These are phyloP conservation scores for Iris pallida DNA, from an alignment of 116 monocot genomes.

Conservation along the genomic window DNA sequence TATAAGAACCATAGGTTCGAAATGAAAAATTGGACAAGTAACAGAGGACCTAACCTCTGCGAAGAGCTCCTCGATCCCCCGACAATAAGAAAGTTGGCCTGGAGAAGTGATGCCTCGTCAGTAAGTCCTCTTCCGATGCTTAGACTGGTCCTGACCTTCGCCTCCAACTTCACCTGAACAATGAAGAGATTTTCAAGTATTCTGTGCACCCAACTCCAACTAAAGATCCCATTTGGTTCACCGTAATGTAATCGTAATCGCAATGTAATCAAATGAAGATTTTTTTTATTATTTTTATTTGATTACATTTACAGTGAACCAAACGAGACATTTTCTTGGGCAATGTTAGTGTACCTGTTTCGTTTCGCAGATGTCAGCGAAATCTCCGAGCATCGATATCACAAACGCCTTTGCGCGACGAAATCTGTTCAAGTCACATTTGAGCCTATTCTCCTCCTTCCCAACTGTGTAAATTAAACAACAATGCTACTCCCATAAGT, in stretches of 20 bases:
- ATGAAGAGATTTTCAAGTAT: neutral
- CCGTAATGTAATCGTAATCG: too few species aligned
- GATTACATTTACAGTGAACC: too few species aligned
- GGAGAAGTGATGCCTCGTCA: slow-evolving; percentile 36
- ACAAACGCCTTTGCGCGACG: slow-evolving; percentile 51
- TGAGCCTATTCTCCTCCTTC: slow-evolving; percentile 27
- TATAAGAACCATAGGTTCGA: neutral
- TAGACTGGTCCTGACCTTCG: slow-evolving; percentile 35
- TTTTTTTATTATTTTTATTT: neutral
- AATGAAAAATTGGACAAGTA: neutral
- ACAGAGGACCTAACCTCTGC: slow-evolving; percentile 13
- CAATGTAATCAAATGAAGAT: too few species aligned
- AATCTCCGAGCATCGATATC: slow-evolving; percentile 61
- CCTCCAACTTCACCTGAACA: slow-evolving; percentile 53
- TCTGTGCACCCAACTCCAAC: neutral
- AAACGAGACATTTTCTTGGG: neutral
- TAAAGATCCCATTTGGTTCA: neutral
- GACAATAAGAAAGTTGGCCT: slow-evolving; percentile 44
- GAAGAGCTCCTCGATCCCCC: slow-evolving; percentile 32
- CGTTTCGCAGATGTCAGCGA: slow-evolving; percentile 28
- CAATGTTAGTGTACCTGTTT: slow-evolving; percentile 53
- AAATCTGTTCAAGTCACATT: slow-evolving; percentile 18
- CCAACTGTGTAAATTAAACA: slow-evolving; percentile 18
- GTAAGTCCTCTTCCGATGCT: slow-evolving; percentile 45
- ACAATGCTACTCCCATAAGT: neutral